Evolutionary conservation across 2,329 filamentous ascomycete species (phyloP), one percentile per base, ranked within the genome.

Genomic region (Penicillium sp.): DNA sequence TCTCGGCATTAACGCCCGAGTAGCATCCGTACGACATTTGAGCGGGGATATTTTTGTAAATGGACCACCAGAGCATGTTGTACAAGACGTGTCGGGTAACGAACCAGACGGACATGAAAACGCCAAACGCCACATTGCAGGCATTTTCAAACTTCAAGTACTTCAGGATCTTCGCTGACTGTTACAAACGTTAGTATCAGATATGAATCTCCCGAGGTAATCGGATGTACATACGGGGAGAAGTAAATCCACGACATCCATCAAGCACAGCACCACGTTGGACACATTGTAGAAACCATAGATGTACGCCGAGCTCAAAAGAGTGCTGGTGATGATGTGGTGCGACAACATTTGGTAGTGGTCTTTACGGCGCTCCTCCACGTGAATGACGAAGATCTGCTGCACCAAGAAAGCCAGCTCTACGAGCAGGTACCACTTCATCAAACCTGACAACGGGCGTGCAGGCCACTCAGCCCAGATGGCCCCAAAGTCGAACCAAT

Each of bases 261-360:
- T 97, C 63, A 96, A 83, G 53, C 92, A 89, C 50, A 99, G 80
- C 59, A 98, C 92, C 48, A 96, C 83, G 69, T 93, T 95, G 54
- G 92, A 93, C 27, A 96, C 91, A 47, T 90, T 89, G 55, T 89
- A 96, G 71, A 92, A 88, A 70, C 93, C 88, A 73, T 96, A 96
- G 64, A 87, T 85, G 74, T 98, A 98, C 63, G 90, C 93, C 31
- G 87, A 84, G 56, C 87, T 87, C 62, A 99, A 87, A 45, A 99
- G 85, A 5, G 82, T 80, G 69, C 88, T 91, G 21, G 95, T 99
- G 72, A 98, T 87, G 71, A 97, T 85, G 78, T 99, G 95, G 75
- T 98, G 95, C 19, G 87, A 88, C 65, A 98, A 87, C 95, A 98
- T 98, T 76, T 98, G 93, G 80, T 87, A 90, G 76, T 97, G 89